These are phyloP conservation scores for Alternaria novae-zelandiae DNA, from an alignment of 2,329 filamentous ascomycete genomes.

Conservation along the genomic window DNA sequence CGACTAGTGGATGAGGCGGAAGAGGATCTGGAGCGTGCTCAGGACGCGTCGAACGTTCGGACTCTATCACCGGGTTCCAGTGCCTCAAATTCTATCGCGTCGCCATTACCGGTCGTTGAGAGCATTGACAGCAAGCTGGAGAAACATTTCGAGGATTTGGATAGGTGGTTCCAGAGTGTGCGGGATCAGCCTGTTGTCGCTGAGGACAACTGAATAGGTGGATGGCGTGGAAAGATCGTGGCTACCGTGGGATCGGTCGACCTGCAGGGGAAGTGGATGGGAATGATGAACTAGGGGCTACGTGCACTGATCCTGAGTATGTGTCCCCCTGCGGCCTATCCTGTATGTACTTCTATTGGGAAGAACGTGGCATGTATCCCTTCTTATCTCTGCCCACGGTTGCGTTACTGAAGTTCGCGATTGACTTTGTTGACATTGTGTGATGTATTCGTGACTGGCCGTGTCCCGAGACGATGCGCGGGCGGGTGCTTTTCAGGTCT, in stretches of 20 bases:
- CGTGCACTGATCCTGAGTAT: neutral
- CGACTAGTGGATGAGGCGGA: neutral
- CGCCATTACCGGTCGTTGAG: neutral
- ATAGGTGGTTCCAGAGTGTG: neutral
- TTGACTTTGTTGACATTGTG: neutral
- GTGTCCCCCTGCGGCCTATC: neutral
- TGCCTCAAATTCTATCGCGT: fast-evolving
- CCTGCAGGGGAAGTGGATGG: neutral
- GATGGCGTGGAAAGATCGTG: no score
- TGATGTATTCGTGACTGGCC: neutral
- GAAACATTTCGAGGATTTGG: neutral
- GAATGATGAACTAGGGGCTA: neutral
- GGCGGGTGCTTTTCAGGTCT: neutral
- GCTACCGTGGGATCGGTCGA: fast-evolving
- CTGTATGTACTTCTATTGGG: fast-evolving
- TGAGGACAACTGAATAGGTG: neutral
- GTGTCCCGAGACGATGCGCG: neutral
- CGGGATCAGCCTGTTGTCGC: neutral
- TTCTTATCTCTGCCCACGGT: fast-evolving
- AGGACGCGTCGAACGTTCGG: fast-evolving
- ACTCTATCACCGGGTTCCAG: neutral
- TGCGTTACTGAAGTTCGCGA: neutral
- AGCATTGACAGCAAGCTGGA: neutral
- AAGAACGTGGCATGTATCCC: neutral
- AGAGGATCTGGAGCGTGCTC: neutral